These are phyloP conservation scores for Fusarium haematococcum DNA, from an alignment of 2,329 filamentous ascomycete genomes.

Conservation along the genomic window DNA sequence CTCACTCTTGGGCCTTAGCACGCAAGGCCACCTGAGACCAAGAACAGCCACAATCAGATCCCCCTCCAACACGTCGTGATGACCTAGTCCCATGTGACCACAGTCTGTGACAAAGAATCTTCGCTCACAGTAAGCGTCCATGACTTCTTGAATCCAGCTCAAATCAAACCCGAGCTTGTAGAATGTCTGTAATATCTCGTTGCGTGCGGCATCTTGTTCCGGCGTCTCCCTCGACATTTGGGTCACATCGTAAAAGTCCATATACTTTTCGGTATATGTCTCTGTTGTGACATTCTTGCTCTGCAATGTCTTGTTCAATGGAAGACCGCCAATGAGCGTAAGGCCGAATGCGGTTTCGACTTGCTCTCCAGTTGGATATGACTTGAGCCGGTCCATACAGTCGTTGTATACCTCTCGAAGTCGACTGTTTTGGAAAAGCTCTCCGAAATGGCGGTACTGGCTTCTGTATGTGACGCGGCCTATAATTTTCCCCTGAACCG, in stretches of 20 bases:
- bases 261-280: constrained; percentile 20
- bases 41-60: constrained; percentile 27
- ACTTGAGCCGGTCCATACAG: constrained; percentile 8
- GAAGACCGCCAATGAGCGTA: constrained; percentile 18
- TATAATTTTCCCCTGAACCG: constrained; percentile 11
- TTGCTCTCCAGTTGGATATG: constrained; percentile 29
- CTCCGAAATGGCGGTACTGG: constrained; percentile 19
- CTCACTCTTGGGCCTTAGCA: constrained; percentile 18
- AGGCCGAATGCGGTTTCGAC: constrained; percentile 27
- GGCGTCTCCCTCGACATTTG: constrained; percentile 9
- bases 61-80: constrained; percentile 23
- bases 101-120: constrained; percentile 25
- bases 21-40: constrained; percentile 19
- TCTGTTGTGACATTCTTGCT: constrained; percentile 1
- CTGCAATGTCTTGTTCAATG: neutral
- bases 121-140: constrained; percentile 27
- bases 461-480: constrained; percentile 20
- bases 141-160: constrained; percentile 5
- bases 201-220: constrained; percentile 1
- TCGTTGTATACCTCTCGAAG: constrained; percentile 12
- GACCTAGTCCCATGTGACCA: constrained; percentile 34
- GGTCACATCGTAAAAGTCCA: constrained; percentile 13
- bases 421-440: neutral
- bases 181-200: neutral
- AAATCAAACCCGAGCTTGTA: constrained; percentile 14